These are phyloP conservation scores for Coniferiporia sulphurascens DNA, from an alignment of 1,284 basidiomycete genomes.

Conservation along the genomic window DNA sequence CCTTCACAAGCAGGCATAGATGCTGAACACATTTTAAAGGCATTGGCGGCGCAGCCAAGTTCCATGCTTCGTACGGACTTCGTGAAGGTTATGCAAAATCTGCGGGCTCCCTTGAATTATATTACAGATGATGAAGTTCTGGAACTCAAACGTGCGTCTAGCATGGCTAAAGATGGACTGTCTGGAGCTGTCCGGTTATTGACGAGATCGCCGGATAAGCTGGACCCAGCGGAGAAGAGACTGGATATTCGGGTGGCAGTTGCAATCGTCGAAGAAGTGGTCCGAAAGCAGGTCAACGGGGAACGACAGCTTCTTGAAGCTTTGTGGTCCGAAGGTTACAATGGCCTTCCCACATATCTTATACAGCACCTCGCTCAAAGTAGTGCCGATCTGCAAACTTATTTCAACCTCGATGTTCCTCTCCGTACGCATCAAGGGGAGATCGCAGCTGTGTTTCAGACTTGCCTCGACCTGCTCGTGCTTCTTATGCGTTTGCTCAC, in stretches of 20 bases:
- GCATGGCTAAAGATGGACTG: slow-evolving; percentile 61
- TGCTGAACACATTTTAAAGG: slow-evolving; percentile 60
- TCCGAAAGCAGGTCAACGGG: slow-evolving; percentile 42
- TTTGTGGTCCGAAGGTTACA: slow-evolving; percentile 53
- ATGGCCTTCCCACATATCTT: slow-evolving; percentile 36
- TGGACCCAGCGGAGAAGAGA: slow-evolving; percentile 44
- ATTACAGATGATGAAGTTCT: slow-evolving; percentile 57
- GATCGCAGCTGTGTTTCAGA: slow-evolving; percentile 48
- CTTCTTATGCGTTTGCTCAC: slow-evolving; percentile 44
- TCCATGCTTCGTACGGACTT: slow-evolving; percentile 55
- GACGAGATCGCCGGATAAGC: slow-evolving; percentile 42
- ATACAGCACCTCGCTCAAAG: slow-evolving; percentile 51
- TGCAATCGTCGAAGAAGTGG: slow-evolving; percentile 47
- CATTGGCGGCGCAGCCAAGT: slow-evolving; percentile 55
- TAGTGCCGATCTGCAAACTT: slow-evolving; percentile 43
- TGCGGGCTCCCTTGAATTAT: slow-evolving; percentile 50
- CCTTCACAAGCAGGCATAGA: slow-evolving; percentile 58
- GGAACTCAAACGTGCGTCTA: slow-evolving; percentile 52
- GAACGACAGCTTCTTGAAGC: slow-evolving; percentile 51
- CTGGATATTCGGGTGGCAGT: slow-evolving; percentile 59
- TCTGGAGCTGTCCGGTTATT: slow-evolving; percentile 60
- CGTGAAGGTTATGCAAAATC: slow-evolving; percentile 46
- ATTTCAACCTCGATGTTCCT: slow-evolving; percentile 41
- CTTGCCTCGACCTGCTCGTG: slow-evolving; percentile 48
- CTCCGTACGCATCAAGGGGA: slow-evolving; percentile 32